A percentile compares a stretch with the other conserved stretches of the same genome.
Conservation (phyloP, 495 filamentous ascomycete species). For the Penicillium daleae region DNA sequence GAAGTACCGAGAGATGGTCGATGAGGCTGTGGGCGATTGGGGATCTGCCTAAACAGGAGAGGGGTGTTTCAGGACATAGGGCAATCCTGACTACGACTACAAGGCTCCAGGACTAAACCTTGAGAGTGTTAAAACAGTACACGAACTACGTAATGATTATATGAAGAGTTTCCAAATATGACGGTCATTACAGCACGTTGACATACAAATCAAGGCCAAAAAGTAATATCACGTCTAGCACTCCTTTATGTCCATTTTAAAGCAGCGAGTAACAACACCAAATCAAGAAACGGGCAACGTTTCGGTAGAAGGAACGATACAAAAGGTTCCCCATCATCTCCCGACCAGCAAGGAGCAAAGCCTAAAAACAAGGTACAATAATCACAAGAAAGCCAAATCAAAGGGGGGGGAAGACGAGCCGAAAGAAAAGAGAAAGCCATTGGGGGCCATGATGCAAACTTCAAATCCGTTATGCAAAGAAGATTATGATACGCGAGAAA, state of each 20-base stretch:
- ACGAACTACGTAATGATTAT: constrained; percentile 8
- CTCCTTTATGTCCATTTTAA: constrained; percentile 2
- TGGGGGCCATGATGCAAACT: constrained; percentile 1
- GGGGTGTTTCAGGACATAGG: neutral
- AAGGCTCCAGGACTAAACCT: neutral
- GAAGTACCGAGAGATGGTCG: constrained; percentile 63
- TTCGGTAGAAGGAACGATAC: neutral
- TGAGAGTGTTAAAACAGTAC: neutral
- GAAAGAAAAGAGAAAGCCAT: constrained; percentile 1
- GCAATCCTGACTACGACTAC: neutral
- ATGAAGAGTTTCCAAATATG: neutral
- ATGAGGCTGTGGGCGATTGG: constrained; percentile 58
- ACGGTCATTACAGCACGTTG: constrained; percentile 16
- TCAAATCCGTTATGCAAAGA: constrained; percentile 20
- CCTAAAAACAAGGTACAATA: neutral
- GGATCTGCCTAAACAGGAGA: constrained; percentile 14
- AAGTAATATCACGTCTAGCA: constrained; percentile 9
- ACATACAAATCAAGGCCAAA: neutral
- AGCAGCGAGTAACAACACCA: neutral
- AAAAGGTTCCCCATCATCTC: neutral
- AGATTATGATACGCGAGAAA: neutral
- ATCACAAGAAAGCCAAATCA: neutral
- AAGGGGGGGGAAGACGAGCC: neutral
- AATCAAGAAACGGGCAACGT: neutral
- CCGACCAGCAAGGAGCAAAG: constrained; percentile 9